Percentiles rank a stretch among this genome's conserved stretches.
phyloP scores from a whole-genome alignment of 257 asterid species.

The Solanum etuberosum region DNA sequence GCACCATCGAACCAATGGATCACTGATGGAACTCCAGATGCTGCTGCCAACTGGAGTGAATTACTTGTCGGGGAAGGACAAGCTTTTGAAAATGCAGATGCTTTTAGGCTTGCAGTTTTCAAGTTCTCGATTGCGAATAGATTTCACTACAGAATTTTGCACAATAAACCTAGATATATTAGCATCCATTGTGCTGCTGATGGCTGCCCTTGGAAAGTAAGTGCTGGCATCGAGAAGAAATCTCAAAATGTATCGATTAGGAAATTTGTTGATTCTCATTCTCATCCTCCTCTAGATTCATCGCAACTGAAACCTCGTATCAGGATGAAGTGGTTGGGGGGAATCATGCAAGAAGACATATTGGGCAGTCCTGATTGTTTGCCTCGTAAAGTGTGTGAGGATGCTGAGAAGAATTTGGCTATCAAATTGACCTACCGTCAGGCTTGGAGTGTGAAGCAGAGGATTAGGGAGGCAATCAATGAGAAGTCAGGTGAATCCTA shows the following conservation, averaged over 20 bases:
- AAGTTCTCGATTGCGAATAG: background rate
- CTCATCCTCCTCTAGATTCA: slow-evolving; percentile 1
- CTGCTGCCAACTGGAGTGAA: slow-evolving; percentile 3
- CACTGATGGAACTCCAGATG: background rate
- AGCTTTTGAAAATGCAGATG: background rate
- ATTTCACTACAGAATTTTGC: background rate
- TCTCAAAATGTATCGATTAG: slow-evolving; percentile 1
- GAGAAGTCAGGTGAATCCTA: slow-evolving; percentile 5
- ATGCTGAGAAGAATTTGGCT: slow-evolving; percentile 1
- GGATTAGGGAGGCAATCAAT: background rate
- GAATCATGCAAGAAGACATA: slow-evolving; percentile 1
- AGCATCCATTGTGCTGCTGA: background rate
- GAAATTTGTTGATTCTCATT: background rate
- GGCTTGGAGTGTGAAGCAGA: slow-evolving; percentile 2
- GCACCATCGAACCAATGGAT: background rate
- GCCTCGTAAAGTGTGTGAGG: background rate
- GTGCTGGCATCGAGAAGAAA: background rate
- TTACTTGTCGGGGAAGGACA: background rate
- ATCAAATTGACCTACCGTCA: slow-evolving; percentile 4
- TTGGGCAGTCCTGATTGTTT: background rate
- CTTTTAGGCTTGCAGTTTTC: background rate
- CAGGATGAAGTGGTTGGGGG: background rate
- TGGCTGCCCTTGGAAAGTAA: background rate
- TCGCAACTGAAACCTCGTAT: background rate
- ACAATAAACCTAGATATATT: slow-evolving; percentile 5